phyloP scores from a whole-genome alignment of 768 basidiomycete genomes.

The Mycena capillaripes region DNA sequence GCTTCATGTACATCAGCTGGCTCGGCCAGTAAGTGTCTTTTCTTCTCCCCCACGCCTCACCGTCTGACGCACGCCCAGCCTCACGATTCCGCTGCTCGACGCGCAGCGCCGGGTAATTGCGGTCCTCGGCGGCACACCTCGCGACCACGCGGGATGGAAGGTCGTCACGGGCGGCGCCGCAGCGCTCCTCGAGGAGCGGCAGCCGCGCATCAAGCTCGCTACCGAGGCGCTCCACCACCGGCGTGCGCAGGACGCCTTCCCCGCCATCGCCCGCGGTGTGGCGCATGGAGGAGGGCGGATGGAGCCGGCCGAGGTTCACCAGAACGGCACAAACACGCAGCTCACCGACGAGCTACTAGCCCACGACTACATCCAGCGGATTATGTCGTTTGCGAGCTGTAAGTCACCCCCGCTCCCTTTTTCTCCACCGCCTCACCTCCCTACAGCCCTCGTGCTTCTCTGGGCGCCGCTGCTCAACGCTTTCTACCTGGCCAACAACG shows the following conservation, averaged over 20 bases:
- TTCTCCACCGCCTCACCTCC: not conserved
- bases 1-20: not conserved
- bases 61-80: not conserved
- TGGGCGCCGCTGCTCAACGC: not conserved
- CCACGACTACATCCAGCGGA: not conserved
- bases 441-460: not conserved
- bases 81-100: constrained; percentile 5
- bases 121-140: constrained; percentile 4
- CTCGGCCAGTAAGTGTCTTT: not conserved
- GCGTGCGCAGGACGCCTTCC: not conserved
- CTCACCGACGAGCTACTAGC: no score
- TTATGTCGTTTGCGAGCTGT: not conserved
- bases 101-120: not conserved
- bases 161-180: not conserved
- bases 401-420: not conserved
- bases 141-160: constrained; percentile 8
- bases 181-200: not conserved
- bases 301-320: not conserved
- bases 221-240: not conserved
- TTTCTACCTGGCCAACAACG: not conserved
- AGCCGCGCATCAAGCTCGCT: not conserved
- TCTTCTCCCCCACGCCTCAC: not conserved
- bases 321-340: no score
- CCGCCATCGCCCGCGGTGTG: not conserved
- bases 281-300: not conserved